phyloP scores from a whole-genome alignment of 1,139 yeast genomes.

The Lodderomyces margitis region DNA sequence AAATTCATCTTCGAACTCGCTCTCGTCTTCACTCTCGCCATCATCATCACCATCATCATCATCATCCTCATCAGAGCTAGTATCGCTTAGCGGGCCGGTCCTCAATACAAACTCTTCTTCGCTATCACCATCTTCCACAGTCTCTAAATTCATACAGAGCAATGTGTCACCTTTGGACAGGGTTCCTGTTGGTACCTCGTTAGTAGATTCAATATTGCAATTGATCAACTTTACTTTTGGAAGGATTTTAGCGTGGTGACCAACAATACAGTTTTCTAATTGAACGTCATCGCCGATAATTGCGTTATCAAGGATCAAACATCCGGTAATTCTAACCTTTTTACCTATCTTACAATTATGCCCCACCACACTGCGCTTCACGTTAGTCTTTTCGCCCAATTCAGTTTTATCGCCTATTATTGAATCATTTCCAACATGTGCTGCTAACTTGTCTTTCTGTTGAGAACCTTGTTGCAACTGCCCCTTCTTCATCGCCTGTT shows the following conservation, averaged over 20 bases:
- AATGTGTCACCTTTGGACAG: conserved; percentile 82
- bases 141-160: conserved; percentile 60
- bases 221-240: conserved; percentile 61
- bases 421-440: conserved; percentile 87
- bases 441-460: conserved; percentile 58
- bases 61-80: conserved; percentile 35
- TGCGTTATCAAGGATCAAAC: conserved; percentile 71
- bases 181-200: conserved; percentile 59
- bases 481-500: conserved; percentile 36
- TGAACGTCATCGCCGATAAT: conserved; percentile 77
- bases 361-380: conserved; percentile 80
- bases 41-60: conserved; percentile 39
- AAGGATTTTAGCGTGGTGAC: conserved; percentile 61
- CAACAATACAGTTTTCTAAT: conserved; percentile 87
- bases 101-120: conserved; percentile 31
- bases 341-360: conserved; percentile 75
- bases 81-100: conserved; percentile 20
- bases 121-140: conserved; percentile 37
- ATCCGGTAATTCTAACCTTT: conserved; percentile 85
- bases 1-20: conserved; percentile 38
- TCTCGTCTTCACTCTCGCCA: conserved; percentile 32
- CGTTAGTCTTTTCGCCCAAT: conserved; percentile 76
- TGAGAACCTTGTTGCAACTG: conserved; percentile 21
- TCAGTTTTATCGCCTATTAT: conserved; percentile 58
- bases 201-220: conserved; percentile 83